These are phyloP conservation scores for Eragrostis nindensis DNA, from an alignment of 176 grass and related monocot species.

Conservation along the genomic window DNA sequence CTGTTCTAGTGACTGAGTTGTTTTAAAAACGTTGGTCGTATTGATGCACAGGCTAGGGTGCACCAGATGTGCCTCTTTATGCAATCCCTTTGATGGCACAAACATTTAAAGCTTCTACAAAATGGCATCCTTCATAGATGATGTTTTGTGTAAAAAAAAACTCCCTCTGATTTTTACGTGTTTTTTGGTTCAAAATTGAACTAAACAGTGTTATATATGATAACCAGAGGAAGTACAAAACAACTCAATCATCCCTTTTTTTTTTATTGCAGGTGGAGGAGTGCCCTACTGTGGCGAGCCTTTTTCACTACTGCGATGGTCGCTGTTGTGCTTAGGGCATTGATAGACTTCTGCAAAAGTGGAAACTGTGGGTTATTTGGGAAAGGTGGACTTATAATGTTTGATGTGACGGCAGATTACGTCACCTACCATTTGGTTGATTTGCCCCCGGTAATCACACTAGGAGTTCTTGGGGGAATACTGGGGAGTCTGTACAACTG, in stretches of 20 bases:
- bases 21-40: too few relatives aligned
- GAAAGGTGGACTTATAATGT: slow-evolving; percentile 98
- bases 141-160: background rate
- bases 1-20: too few relatives aligned
- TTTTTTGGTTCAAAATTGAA: too few relatives aligned
- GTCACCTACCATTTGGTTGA: slow-evolving; percentile 67
- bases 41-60: background rate
- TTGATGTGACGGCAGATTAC: slow-evolving; percentile 79
- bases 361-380: slow-evolving; percentile 93
- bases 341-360: slow-evolving; percentile 84
- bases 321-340: slow-evolving; percentile 75
- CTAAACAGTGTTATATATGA: background rate
- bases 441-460: slow-evolving; percentile 67
- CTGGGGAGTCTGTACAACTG: slow-evolving; percentile 87
- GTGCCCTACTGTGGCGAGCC: slow-evolving; percentile 88
- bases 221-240: background rate
- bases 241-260: slow-evolving; percentile 14
- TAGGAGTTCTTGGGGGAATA: slow-evolving; percentile 85
- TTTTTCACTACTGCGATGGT: slow-evolving; percentile 96
- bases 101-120: slow-evolving; percentile 11
- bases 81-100: background rate
- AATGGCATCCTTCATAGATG: background rate
- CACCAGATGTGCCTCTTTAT: background rate
- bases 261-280: slow-evolving; percentile 84
- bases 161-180: background rate